Conservation (phyloP, 306 rosid genomes). For the Nissolia schottii region DNA sequence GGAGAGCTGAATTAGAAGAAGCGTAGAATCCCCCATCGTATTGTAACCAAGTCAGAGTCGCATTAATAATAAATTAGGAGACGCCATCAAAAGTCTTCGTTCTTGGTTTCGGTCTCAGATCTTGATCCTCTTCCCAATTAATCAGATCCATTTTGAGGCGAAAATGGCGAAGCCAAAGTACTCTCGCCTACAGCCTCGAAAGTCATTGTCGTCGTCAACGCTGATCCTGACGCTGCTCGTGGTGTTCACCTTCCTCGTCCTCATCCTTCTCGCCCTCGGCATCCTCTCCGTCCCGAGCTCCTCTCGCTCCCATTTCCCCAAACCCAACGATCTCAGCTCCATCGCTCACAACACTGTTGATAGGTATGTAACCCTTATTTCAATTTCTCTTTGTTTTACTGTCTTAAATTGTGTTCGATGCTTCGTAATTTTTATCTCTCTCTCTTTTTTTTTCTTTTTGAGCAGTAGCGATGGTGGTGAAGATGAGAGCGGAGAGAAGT, state of each 20-base stretch:
- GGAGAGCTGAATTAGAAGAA: no score
- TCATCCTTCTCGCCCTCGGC: conserved; percentile 87
- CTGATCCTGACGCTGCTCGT: conserved; percentile 59
- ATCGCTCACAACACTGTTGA: conserved; percentile 46
- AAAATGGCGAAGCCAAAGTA: conserved; percentile 66
- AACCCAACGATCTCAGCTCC: conserved; percentile 84
- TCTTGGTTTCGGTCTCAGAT: conserved; percentile 9
- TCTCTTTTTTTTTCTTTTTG: background rate
- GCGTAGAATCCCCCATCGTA: no score
- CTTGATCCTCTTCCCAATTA: no score
- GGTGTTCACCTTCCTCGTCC: conserved; percentile 68
- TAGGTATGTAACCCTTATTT: conserved; percentile 18
- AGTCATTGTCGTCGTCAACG: conserved; percentile 46
- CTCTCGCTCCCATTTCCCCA: conserved; percentile 45
- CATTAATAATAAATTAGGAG: no score
- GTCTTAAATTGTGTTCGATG: background rate
- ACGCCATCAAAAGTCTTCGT: no score
- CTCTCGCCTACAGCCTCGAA: conserved; percentile 60
- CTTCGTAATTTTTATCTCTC: background rate
- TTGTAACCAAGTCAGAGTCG: no score
- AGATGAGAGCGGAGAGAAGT: conserved; percentile 53
- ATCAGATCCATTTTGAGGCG: background rate
- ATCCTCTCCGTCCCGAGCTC: conserved; percentile 73
- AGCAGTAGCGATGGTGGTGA: conserved; percentile 37
- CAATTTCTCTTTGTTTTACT: no score